These are phyloP conservation scores for Yamadazyma siamensis DNA, from an alignment of 1,139 yeast species.

Conservation along the genomic window DNA sequence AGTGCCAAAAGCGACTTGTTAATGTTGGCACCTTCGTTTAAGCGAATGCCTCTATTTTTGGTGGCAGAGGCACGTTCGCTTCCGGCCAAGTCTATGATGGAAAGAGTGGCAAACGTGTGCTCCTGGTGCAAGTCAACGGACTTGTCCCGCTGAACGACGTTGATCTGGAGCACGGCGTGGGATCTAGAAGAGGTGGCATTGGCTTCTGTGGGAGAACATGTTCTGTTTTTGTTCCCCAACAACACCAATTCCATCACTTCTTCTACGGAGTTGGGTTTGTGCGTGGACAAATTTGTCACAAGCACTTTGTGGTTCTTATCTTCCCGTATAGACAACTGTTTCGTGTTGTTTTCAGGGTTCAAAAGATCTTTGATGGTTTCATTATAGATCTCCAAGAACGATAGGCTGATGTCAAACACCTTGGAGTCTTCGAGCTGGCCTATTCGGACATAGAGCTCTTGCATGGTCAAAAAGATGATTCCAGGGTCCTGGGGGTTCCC, in stretches of 20 bases:
- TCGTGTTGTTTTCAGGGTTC: conserved; percentile 47
- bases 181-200: conserved; percentile 88
- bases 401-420: conserved; percentile 57
- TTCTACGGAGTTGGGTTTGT: conserved; percentile 60
- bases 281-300: conserved; percentile 71
- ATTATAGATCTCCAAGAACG: conserved; percentile 85
- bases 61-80: conserved; percentile 94
- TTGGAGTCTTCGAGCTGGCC: conserved; percentile 53
- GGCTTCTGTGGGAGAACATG: conserved; percentile 86
- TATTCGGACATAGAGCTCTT: conserved; percentile 65
- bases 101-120: conserved; percentile 73
- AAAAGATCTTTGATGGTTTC: conserved; percentile 82
- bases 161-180: conserved; percentile 86
- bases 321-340: conserved; percentile 62
- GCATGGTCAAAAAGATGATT: conserved; percentile 73
- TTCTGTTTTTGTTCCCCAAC: conserved; percentile 70
- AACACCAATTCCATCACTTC: conserved; percentile 80
- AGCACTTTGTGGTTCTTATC: conserved; percentile 64
- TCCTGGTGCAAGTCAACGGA: conserved; percentile 64
- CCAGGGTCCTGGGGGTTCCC: conserved; percentile 79
- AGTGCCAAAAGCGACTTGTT: conserved; percentile 83
- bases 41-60: conserved; percentile 71
- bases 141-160: conserved; percentile 59
- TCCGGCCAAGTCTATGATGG: conserved; percentile 90
- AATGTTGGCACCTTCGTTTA: conserved; percentile 90